A percentile compares a stretch with the other conserved stretches of the same genome.
These are phyloP conservation scores for Penicillium expansum DNA, from an alignment of 2,329 filamentous ascomycete genomes.

Conservation along the genomic window DNA sequence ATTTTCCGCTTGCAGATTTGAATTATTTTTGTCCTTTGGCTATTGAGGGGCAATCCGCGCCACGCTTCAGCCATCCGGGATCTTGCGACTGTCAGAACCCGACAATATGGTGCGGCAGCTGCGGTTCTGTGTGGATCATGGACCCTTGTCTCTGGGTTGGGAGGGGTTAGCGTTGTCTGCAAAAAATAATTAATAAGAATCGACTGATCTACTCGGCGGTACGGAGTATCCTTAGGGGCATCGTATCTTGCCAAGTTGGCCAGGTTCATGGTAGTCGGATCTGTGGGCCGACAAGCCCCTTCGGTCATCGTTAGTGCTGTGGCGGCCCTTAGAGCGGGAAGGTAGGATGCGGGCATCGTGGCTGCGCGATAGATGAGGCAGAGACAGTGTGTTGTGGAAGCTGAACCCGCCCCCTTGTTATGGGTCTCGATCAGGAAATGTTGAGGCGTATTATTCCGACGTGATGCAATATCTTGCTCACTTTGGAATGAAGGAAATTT, in stretches of 20 bases:
- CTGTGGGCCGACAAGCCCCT: slow-evolving; percentile 3
- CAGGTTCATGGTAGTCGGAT: not conserved
- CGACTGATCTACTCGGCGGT: slow-evolving; percentile 6
- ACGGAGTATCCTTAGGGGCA: not conserved
- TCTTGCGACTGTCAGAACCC: slow-evolving; percentile 24
- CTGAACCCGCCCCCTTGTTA: not conserved
- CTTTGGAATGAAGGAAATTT: not conserved
- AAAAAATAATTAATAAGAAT: not conserved
- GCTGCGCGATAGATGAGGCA: not conserved
- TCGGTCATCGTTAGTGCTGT: slow-evolving; percentile 1
- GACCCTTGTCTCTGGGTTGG: slow-evolving; percentile 2
- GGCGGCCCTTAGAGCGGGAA: slow-evolving; percentile 1
- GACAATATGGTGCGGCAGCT: slow-evolving; percentile 27
- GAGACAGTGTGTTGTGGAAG: not conserved
- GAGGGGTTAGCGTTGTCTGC: not conserved
- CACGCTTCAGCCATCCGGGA: slow-evolving; percentile 5
- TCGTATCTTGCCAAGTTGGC: not conserved
- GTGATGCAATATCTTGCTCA: slow-evolving; percentile 9
- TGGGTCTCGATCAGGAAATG: not conserved
- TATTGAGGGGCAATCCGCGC: not conserved
- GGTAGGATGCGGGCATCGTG: not conserved
- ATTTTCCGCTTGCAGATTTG: not conserved
- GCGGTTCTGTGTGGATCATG: slow-evolving; percentile 17
- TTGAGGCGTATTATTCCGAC: not conserved
- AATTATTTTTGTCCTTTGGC: not conserved